These are phyloP conservation scores for Gossypium schwendimanii DNA, from an alignment of 441 rosid species.

Conservation along the genomic window DNA sequence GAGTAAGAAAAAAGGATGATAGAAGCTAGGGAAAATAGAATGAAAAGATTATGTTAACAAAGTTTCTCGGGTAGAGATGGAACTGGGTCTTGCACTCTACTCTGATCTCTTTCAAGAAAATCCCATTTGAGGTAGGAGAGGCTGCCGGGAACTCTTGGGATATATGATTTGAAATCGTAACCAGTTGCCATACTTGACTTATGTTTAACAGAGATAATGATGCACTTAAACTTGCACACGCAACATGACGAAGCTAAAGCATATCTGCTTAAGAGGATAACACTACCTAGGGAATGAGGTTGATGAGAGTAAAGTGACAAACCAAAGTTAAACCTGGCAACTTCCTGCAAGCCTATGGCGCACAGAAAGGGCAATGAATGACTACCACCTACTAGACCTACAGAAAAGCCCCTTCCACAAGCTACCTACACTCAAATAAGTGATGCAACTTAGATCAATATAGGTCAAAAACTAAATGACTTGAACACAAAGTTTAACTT, in stretches of 20 bases:
- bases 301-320: not conserved
- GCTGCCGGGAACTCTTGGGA: not conserved
- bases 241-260: not conserved
- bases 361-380: not conserved
- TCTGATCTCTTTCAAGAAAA: not conserved
- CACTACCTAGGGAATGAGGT: not conserved
- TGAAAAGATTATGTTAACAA: not conserved
- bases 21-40: not conserved
- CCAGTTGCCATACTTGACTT: not conserved
- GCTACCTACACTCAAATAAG: not conserved
- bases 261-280: not conserved
- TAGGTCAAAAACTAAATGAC: not conserved
- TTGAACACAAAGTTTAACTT: not conserved
- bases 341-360: not conserved
- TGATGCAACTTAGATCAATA: conserved; percentile 1
- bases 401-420: not conserved
- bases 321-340: not conserved
- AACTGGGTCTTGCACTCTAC: not conserved
- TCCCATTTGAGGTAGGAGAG: not conserved
- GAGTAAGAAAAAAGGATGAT: not conserved
- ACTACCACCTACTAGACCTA: not conserved
- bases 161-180: not conserved
- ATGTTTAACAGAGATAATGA: no score
- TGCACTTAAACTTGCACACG: not conserved
- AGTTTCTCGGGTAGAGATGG: not conserved